Conservation (phyloP, 331 rosid species). For the Acacia concinna region DNA sequence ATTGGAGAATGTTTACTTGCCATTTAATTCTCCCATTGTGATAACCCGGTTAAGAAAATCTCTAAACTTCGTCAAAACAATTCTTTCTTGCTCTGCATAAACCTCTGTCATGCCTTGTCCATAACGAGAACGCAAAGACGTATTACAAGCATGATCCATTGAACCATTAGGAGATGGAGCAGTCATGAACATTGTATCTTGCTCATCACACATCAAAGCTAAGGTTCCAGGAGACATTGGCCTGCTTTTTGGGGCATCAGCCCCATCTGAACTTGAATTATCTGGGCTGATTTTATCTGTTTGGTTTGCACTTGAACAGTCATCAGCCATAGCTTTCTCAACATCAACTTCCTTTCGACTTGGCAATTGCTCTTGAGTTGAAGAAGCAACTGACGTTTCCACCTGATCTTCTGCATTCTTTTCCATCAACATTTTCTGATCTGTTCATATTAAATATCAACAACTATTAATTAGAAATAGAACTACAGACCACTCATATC, state of each 20-base stretch:
- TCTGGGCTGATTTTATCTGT: conserved; percentile 57
- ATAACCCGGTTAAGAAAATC: conserved; percentile 87
- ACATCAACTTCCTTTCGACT: conserved; percentile 51
- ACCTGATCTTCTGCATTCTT: conserved; percentile 62
- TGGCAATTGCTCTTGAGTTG: conserved; percentile 67
- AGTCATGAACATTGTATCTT: conserved; percentile 82
- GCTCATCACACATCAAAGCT: conserved; percentile 97
- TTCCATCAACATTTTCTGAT: conserved; percentile 60
- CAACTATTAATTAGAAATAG: conserved; percentile 21
- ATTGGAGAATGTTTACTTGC: conserved; percentile 51
- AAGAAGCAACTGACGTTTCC: conserved; percentile 67
- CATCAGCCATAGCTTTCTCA: conserved; percentile 68
- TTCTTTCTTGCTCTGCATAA: conserved; percentile 81
- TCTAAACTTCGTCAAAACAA: conserved; percentile 74
- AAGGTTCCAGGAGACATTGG: conserved; percentile 97
- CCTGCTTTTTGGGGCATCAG: conserved; percentile 62
- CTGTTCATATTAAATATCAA: conserved; percentile 46
- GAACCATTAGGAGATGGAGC: conserved; percentile 59
- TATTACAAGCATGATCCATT: conserved; percentile 52
- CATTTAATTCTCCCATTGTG: conserved; percentile 85
- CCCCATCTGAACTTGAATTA: conserved; percentile 70
- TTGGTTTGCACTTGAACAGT: conserved; percentile 71
- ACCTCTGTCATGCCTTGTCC: conserved; percentile 76
- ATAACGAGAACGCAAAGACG: conserved; percentile 56
- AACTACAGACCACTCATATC: neutral